Evolutionary conservation across 148 eudicot species (phyloP).

Genomic region (Camellia sinensis): DNA sequence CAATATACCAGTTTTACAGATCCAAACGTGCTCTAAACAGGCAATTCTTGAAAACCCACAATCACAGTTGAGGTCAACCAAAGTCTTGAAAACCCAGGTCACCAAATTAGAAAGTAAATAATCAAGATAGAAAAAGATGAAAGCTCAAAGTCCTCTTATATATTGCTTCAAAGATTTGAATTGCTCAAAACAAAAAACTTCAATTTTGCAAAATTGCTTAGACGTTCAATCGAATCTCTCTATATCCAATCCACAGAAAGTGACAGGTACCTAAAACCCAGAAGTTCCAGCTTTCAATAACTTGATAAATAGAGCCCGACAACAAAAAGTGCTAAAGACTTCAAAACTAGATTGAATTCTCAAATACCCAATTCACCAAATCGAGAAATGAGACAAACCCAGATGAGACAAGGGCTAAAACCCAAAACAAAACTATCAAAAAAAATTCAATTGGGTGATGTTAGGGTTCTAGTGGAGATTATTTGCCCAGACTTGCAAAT

Average conservation of each 20-base stretch:
- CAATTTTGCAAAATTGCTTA: background rate
- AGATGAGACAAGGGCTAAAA: constrained; percentile 6
- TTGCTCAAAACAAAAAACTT: background rate
- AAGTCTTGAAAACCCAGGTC: constrained; percentile 11
- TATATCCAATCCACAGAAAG: background rate
- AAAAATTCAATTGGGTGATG: background rate
- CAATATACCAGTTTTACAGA: background rate
- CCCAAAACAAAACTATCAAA: constrained; percentile 4
- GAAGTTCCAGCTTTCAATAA: no score
- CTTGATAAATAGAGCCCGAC: background rate
- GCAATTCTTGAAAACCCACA: background rate
- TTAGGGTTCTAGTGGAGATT: background rate
- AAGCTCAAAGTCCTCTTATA: constrained; percentile 1
- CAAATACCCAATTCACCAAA: constrained; percentile 17
- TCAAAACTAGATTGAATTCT: background rate
- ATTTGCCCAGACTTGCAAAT: background rate
- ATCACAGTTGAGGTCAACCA: background rate
- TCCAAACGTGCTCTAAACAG: background rate
- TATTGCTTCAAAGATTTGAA: background rate
- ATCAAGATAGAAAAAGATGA: constrained; percentile 10
- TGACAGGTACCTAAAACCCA: background rate
- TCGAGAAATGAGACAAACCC: constrained; percentile 10
- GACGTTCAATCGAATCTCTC: background rate
- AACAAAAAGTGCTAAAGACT: background rate
- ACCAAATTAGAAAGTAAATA: background rate